These are phyloP conservation scores for Deinandra increscens DNA, from an alignment of 129 eudicot genomes.

Conservation along the genomic window DNA sequence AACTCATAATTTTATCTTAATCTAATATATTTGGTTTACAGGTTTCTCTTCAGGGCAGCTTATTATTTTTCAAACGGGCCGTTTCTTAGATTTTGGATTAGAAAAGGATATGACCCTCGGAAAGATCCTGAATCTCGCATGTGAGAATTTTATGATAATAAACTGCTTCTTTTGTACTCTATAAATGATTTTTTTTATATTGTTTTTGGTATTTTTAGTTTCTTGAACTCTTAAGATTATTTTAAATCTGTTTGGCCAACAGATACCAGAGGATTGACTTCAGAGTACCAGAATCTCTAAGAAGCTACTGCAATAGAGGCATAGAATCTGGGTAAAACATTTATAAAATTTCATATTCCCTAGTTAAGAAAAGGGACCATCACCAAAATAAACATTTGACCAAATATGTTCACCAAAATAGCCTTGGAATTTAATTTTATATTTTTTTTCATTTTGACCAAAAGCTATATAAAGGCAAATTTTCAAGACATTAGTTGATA, in stretches of 20 bases:
- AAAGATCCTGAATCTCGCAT: conserved; percentile 94
- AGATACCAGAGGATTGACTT: conserved; percentile 88
- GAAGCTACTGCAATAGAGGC: conserved; percentile 53
- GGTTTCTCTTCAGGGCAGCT: conserved; percentile 77
- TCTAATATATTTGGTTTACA: conserved; percentile 29
- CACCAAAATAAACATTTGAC: too few relatives aligned
- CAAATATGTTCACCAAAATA: too few relatives aligned
- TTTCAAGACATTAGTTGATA: neutral
- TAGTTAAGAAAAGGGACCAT: too few relatives aligned
- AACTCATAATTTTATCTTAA: neutral
- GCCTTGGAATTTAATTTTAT: too few relatives aligned
- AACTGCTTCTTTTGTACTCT: neutral
- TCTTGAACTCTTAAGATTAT: neutral
- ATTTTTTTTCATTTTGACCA: too few relatives aligned
- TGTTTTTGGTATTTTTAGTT: neutral
- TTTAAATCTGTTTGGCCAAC: conserved; percentile 16
- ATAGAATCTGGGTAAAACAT: conserved; percentile 46
- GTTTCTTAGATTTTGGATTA: conserved; percentile 79
- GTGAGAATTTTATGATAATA: conserved; percentile 47
- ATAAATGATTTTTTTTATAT: neutral
- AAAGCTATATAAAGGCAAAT: too few relatives aligned
- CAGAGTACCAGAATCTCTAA: conserved; percentile 65
- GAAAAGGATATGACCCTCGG: conserved; percentile 96
- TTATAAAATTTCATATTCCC: neutral
- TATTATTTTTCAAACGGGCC: conserved; percentile 91